Evolutionary conservation across 1,284 basidiomycete genomes (phyloP).

Genomic region (Rhodofomes roseus): DNA sequence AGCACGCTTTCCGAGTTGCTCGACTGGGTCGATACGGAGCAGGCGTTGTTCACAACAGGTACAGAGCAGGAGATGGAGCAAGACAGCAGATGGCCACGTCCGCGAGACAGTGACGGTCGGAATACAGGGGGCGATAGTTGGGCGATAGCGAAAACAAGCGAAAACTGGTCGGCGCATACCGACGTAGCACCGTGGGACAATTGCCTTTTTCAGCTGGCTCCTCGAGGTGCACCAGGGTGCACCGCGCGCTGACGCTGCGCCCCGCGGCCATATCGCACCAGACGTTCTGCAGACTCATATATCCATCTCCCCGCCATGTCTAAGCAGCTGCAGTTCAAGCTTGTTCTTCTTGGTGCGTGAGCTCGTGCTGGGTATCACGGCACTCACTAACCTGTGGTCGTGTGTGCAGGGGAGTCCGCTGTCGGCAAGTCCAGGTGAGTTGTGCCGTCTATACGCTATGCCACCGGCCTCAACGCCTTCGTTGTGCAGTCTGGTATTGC

Average conservation of each 20-base stretch:
- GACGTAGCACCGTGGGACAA: slow-evolving; percentile 5
- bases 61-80: neutral
- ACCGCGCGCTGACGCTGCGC: slow-evolving; percentile 19
- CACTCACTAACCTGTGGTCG: neutral
- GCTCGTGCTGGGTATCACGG: neutral
- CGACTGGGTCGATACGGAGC: neutral
- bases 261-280: slow-evolving; percentile 17
- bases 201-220: slow-evolving; percentile 1
- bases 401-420: slow-evolving; percentile 81
- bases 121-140: slow-evolving; percentile 13
- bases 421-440: slow-evolving; percentile 91
- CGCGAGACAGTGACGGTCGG: slow-evolving; percentile 10
- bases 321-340: slow-evolving; percentile 86
- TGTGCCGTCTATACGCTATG: slow-evolving; percentile 9
- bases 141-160: slow-evolving; percentile 10
- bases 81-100: neutral
- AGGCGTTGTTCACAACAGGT: neutral
- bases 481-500: slow-evolving; percentile 75
- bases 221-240: slow-evolving; percentile 6
- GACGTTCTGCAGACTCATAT: slow-evolving; percentile 17
- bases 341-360: slow-evolving; percentile 80
- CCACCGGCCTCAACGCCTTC: slow-evolving; percentile 9
- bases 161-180: neutral
- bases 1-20: neutral
- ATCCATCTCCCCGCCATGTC: slow-evolving; percentile 52